Evolutionary conservation across 495 filamentous ascomycete genomes (phyloP).

Genomic region (Penicillium malachiteum): DNA sequence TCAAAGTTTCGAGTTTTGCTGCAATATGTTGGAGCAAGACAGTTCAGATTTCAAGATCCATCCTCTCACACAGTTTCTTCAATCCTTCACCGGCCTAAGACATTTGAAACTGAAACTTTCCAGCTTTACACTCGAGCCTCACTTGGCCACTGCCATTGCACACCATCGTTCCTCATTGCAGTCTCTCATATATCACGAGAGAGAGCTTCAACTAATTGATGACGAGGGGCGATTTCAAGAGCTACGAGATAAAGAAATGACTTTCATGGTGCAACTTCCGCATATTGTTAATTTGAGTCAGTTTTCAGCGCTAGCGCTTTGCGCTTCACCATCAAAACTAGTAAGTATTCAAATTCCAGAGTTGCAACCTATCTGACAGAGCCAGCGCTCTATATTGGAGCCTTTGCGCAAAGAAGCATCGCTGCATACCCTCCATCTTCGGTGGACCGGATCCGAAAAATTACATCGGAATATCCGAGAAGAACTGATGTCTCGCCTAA

Average conservation of each 20-base stretch:
- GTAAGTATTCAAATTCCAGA: too few species aligned
- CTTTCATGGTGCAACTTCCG: too few species aligned
- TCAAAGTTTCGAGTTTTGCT: background rate
- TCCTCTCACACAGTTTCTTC: slow-evolving; percentile 1
- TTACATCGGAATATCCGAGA: background rate
- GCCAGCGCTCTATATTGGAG: background rate
- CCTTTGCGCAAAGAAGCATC: background rate
- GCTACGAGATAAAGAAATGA: slow-evolving; percentile 1
- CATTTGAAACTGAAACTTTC: slow-evolving; percentile 9
- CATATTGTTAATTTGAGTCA: background rate
- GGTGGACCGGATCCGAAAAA: background rate
- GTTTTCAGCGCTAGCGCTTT: slow-evolving; percentile 7
- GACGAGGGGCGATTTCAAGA: slow-evolving; percentile 8
- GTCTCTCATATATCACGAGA: slow-evolving; percentile 11
- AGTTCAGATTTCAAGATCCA: too few species aligned
- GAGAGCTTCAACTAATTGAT: slow-evolving; percentile 4
- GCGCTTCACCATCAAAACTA: background rate
- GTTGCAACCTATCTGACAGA: background rate
- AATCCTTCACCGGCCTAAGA: slow-evolving; percentile 2
- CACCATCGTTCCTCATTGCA: slow-evolving; percentile 9
- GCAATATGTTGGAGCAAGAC: background rate
- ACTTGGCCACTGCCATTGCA: background rate
- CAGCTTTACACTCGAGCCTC: background rate
- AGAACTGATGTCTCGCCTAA: background rate
- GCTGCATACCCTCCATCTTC: background rate